Evolutionary conservation across 1,139 yeast genomes (phyloP).

Genomic region (Candida frijolesensis): DNA sequence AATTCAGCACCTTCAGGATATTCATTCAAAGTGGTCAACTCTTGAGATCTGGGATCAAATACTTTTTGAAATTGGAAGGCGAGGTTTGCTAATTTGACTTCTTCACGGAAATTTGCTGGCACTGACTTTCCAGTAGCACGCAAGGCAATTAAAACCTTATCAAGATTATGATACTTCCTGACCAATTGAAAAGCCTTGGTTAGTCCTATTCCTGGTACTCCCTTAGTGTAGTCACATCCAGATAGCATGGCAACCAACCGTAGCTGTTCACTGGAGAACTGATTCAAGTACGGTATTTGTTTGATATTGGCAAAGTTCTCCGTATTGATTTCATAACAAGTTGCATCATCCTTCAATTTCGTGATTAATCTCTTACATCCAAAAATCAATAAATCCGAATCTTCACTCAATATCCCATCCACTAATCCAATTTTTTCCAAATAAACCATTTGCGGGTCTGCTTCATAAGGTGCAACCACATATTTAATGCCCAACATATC

Average conservation of each 20-base stretch:
- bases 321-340: conserved; percentile 68
- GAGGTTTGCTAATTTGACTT: conserved; percentile 65
- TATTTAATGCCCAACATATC: conserved; percentile 61
- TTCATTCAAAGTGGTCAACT: conserved; percentile 59
- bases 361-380: conserved; percentile 81
- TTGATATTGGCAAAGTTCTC: conserved; percentile 50
- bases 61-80: conserved; percentile 91
- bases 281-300: conserved; percentile 47
- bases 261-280: conserved; percentile 57
- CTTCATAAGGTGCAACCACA: conserved; percentile 97
- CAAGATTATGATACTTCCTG: conserved; percentile 50
- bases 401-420: conserved; percentile 90
- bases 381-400: conserved; percentile 87
- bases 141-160: conserved; percentile 58
- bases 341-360: conserved; percentile 77
- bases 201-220: conserved; percentile 80
- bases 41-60: conserved; percentile 59
- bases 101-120: conserved; percentile 61
- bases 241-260: conserved; percentile 82
- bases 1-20: conserved; percentile 43
- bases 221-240: conserved; percentile 95
- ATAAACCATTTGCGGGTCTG: conserved; percentile 95
- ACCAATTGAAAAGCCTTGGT: conserved; percentile 73
- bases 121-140: conserved; percentile 64
- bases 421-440: conserved; percentile 75